Evolutionary conservation across 306 rosid species (phyloP).

Genomic region (Casuarina cunninghamiana): DNA sequence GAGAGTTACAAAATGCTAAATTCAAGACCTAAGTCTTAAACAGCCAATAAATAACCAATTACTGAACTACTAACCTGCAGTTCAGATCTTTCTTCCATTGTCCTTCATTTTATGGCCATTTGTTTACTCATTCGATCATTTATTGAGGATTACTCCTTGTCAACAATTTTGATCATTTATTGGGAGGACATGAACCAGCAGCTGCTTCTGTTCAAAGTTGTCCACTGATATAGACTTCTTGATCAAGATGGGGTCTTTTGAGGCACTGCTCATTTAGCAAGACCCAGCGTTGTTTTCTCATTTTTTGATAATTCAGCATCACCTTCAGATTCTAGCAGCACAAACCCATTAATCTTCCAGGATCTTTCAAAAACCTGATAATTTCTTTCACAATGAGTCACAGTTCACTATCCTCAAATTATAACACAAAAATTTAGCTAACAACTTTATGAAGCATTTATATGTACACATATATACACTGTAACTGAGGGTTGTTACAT

Average conservation of each 20-base stretch:
- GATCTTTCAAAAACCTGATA: not conserved
- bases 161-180: not conserved
- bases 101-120: too few species aligned
- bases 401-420: not conserved
- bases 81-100: not conserved
- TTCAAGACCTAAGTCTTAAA: too few species aligned
- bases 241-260: not conserved
- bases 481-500: not conserved
- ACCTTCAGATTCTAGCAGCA: too few species aligned
- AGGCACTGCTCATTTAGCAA: too few species aligned
- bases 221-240: not conserved
- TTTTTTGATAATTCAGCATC: too few species aligned
- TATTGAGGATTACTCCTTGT: not conserved
- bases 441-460: not conserved
- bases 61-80: too few species aligned
- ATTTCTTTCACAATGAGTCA: not conserved
- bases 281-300: too few species aligned
- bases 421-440: not conserved
- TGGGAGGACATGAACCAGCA: not conserved
- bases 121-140: too few species aligned
- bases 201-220: not conserved
- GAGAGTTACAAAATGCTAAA: too few species aligned
- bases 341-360: not conserved
- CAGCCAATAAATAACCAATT: too few species aligned
- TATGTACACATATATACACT: not conserved